Percentiles rank a stretch among this genome's conserved stretches.
Conservation (phyloP, 78 protist species). For the Monosiga brevicollis region DNA sequence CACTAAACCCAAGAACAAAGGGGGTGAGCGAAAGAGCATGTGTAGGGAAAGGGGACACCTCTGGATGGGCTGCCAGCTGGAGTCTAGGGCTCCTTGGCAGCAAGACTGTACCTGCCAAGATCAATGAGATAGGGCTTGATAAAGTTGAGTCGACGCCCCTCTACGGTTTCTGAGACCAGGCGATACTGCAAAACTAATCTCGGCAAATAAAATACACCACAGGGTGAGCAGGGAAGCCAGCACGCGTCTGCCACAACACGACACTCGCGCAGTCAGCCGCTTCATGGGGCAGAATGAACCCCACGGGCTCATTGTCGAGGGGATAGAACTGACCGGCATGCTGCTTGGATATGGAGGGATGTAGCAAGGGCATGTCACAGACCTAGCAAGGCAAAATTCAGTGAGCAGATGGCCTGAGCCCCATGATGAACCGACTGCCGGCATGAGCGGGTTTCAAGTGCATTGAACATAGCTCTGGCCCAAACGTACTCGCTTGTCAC, state of each 20-base stretch:
- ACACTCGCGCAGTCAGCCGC: not conserved
- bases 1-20: slow-evolving; percentile 41
- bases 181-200: not conserved
- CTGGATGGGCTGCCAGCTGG: too few species aligned
- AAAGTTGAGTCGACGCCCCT: not conserved
- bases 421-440: too few species aligned
- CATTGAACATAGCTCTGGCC: too few species aligned
- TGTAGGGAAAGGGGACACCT: too few species aligned
- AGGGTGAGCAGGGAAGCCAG: not conserved
- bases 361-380: slow-evolving; percentile 75
- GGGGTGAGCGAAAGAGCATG: too few species aligned
- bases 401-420: too few species aligned
- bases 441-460: too few species aligned
- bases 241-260: too few species aligned
- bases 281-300: not conserved
- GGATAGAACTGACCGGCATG: slow-evolving; percentile 73
- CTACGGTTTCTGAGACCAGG: not conserved
- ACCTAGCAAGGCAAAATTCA: too few species aligned
- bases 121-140: not conserved
- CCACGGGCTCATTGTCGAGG: not conserved
- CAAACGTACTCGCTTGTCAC: too few species aligned
- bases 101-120: not conserved
- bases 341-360: slow-evolving; percentile 77
- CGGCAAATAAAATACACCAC: not conserved
- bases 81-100: too few species aligned